Percentiles rank a stretch among this genome's conserved stretches.
Evolutionary conservation across 768 basidiomycete species (phyloP).

Genomic region (Candolleomyces aberdarensis): DNA sequence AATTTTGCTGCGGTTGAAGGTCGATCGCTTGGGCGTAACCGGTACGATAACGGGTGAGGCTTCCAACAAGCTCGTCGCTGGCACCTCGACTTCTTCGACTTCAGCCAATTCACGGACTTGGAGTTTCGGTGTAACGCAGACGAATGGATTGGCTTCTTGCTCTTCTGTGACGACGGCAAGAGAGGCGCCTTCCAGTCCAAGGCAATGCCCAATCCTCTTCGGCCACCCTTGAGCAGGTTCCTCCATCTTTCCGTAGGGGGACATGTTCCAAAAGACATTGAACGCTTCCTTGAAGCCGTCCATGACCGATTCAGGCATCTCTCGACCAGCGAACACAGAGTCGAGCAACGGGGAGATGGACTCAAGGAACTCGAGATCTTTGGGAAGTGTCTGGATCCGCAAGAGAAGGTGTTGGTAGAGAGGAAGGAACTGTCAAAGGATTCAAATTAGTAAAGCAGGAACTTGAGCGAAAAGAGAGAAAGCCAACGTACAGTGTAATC

Average conservation of each 20-base stretch:
- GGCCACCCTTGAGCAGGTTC: constrained; percentile 56
- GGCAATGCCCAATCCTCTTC: constrained; percentile 25
- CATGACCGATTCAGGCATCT: constrained; percentile 32
- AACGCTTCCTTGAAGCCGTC: constrained; percentile 47
- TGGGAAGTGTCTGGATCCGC: constrained; percentile 46
- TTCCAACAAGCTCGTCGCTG: neutral
- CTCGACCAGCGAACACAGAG: constrained; percentile 55
- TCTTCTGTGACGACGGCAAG: neutral
- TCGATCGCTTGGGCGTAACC: constrained; percentile 11
- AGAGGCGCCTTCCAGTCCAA: constrained; percentile 15
- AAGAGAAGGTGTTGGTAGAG: constrained; percentile 61
- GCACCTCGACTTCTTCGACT: too few species aligned
- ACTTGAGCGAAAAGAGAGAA: neutral
- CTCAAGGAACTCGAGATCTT: constrained; percentile 38
- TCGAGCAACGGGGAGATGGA: constrained; percentile 48
- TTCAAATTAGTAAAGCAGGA: constrained; percentile 2
- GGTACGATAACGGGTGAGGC: constrained; percentile 2
- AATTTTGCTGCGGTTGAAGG: constrained; percentile 2
- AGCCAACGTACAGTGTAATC: constrained; percentile 48
- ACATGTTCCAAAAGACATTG: constrained; percentile 54
- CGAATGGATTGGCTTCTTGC: too few species aligned
- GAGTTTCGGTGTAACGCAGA: too few species aligned
- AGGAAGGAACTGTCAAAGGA: constrained; percentile 47
- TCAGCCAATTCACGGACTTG: too few species aligned
- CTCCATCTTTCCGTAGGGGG: constrained; percentile 36